Evolutionary conservation across 441 rosid species (phyloP).

Genomic region (Geranium incanum): DNA sequence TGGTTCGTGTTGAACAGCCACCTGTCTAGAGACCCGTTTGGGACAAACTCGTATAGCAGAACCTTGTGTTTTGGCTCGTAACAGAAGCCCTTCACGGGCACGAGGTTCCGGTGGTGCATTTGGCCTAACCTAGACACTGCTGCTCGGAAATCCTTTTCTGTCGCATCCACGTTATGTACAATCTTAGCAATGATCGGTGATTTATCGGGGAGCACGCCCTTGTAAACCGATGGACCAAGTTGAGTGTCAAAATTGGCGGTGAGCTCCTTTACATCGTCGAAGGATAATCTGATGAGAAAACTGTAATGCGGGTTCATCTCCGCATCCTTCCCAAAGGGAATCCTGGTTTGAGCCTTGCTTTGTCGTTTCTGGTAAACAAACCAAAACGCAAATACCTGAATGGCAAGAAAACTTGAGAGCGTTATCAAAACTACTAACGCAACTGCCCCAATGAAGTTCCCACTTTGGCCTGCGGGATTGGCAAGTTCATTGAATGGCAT

Average conservation of each 20-base stretch:
- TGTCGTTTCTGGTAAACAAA: slow-evolving; percentile 21
- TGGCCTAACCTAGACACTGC: slow-evolving; percentile 31
- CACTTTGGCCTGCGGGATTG: slow-evolving; percentile 17
- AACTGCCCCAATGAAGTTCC: slow-evolving; percentile 22
- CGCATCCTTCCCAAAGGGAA: slow-evolving; percentile 30
- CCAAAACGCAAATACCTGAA: slow-evolving; percentile 25
- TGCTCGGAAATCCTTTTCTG: slow-evolving; percentile 29
- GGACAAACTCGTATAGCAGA: slow-evolving; percentile 27
- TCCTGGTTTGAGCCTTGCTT: slow-evolving; percentile 22
- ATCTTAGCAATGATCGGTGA: slow-evolving; percentile 24
- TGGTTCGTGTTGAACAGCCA: slow-evolving; percentile 22
- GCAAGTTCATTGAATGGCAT: slow-evolving; percentile 17
- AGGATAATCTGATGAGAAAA: slow-evolving; percentile 27
- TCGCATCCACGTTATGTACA: slow-evolving; percentile 14
- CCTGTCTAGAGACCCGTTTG: slow-evolving; percentile 32
- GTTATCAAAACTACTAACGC: slow-evolving; percentile 27
- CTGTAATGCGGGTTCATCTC: slow-evolving; percentile 25
- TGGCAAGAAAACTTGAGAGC: slow-evolving; percentile 20
- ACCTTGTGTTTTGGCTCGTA: slow-evolving; percentile 24
- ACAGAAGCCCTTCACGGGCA: slow-evolving; percentile 29
- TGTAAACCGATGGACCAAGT: slow-evolving; percentile 29
- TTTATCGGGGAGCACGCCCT: slow-evolving; percentile 26
- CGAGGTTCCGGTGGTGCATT: slow-evolving; percentile 36
- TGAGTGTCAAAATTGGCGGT: slow-evolving; percentile 20
- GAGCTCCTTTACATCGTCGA: slow-evolving; percentile 26